Evolutionary conservation across 2,329 filamentous ascomycete genomes (phyloP), one percentile per base, ranked within the genome.

Genomic region (Monosporascus ibericus): DNA sequence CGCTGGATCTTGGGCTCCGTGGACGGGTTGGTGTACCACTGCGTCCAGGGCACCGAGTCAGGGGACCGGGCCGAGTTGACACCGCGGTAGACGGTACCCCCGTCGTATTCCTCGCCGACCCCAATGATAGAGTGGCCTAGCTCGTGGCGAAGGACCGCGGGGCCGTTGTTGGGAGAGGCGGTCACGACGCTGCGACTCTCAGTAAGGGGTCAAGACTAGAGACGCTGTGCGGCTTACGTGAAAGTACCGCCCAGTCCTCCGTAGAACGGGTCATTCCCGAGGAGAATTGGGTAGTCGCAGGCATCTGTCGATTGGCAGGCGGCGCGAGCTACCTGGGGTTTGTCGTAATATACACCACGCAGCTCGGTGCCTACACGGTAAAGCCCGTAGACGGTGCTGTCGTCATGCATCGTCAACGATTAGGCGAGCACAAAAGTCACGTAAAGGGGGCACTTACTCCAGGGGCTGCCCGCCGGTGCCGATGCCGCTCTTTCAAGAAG

Each of bases 121-220:
- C 63, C 63, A 44, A 63, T 66, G 30, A 66, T 65, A 18, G 64
- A 66, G 40, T 66, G 64, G n/a, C 64, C 64, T 11, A 66, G 57
- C 54, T 66, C 64, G 44, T 66, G 64, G 42, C 64, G 64, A 22
- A 66, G 57, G 24, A 66, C 58, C 1, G 59, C 63, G 3, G 64
- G 60, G 6, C 63, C 64, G 36, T 63, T 66, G 42, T 50, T 52
- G 11, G 59, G 59, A 7, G 64, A 66, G 9, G 63, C 55, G 1
- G 64, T 65, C 6, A 61, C 57, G 47, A 65, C 62, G n/a, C 61
- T 65, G 5, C 7, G n/a, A 8, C 9, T 30, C 20, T 52, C 20
- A 56, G 49, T 30, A 44, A 49, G 1, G 30, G 8, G 8, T n/a
- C 6, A 37, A 36, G 18, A 30, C 15, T 14, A 34, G 47, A 20